These are phyloP conservation scores for Chimonanthus praecox DNA, from an alignment of 164 flowering plant species.

Conservation along the genomic window DNA sequence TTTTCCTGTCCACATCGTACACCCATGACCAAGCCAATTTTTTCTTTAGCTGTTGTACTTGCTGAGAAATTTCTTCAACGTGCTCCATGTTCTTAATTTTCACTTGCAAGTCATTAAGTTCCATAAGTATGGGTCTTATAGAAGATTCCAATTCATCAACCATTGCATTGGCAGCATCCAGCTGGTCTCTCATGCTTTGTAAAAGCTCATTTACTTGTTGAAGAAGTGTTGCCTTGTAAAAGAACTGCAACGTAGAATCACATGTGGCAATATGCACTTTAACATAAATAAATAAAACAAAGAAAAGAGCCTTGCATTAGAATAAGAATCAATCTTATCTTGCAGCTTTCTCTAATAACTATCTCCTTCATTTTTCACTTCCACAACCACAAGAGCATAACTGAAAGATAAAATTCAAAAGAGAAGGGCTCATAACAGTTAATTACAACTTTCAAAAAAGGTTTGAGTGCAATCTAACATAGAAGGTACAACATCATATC, in stretches of 20 bases:
- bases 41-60: constrained; percentile 53
- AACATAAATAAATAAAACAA: neutral
- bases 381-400: constrained; percentile 66
- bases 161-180: constrained; percentile 44
- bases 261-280: neutral
- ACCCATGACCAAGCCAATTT: constrained; percentile 95
- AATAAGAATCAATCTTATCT: too few relatives aligned
- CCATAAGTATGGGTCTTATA: constrained; percentile 58
- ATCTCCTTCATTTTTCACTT: constrained; percentile 78
- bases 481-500: neutral
- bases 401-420: constrained; percentile 31
- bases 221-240: constrained; percentile 94
- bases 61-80: constrained; percentile 75
- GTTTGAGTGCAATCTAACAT: neutral
- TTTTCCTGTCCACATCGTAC: constrained; percentile 57
- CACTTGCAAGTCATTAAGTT: constrained; percentile 59
- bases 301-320: neutral
- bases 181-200: constrained; percentile 31
- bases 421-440: neutral
- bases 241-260: constrained; percentile 50
- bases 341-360: constrained; percentile 22
- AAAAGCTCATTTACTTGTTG: constrained; percentile 78
- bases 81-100: constrained; percentile 85
- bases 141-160: constrained; percentile 57
- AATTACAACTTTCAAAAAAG: too few relatives aligned